Conservation (phyloP, 768 basidiomycete species). For the Boletellus emodensis region DNA sequence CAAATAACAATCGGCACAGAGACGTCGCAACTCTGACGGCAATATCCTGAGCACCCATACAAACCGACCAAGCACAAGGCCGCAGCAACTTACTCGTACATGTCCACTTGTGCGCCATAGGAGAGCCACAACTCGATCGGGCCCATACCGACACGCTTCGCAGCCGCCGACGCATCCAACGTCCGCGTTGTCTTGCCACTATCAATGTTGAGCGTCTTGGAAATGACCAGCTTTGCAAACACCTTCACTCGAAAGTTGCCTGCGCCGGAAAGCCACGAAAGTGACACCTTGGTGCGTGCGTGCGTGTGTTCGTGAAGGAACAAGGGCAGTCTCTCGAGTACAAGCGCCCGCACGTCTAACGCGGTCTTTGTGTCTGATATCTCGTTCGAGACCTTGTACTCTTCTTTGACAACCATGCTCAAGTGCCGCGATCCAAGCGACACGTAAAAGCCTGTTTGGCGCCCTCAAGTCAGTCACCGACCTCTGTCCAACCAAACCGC, state of each 20-base stretch:
- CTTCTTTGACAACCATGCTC: conserved; percentile 70
- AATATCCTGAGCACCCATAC: not conserved
- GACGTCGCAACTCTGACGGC: conserved; percentile 72
- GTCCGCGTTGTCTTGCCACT: conserved; percentile 45
- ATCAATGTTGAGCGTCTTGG: conserved; percentile 57
- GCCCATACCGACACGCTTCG: conserved; percentile 47
- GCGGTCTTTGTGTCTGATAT: conserved; percentile 45
- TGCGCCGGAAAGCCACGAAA: conserved; percentile 59
- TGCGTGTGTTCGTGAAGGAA: conserved; percentile 89
- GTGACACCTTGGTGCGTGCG: conserved; percentile 55
- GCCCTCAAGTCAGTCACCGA: not conserved
- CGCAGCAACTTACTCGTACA: conserved; percentile 75
- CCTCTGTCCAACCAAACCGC: not conserved
- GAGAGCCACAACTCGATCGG: conserved; percentile 79
- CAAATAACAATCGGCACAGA: conserved; percentile 75
- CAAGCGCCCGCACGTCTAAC: conserved; percentile 51
- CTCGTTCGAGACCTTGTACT: conserved; percentile 60
- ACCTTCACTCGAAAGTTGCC: conserved; percentile 68
- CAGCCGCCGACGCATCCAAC: conserved; percentile 73
- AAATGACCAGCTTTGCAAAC: conserved; percentile 60
- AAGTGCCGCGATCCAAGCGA: conserved; percentile 73
- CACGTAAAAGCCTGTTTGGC: conserved; percentile 60
- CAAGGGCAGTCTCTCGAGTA: conserved; percentile 81
- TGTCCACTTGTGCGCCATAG: conserved; percentile 70
- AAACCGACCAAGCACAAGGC: not conserved